phyloP scores from a whole-genome alignment of 164 flowering plant genomes.

The Pachysandra terminalis region DNA sequence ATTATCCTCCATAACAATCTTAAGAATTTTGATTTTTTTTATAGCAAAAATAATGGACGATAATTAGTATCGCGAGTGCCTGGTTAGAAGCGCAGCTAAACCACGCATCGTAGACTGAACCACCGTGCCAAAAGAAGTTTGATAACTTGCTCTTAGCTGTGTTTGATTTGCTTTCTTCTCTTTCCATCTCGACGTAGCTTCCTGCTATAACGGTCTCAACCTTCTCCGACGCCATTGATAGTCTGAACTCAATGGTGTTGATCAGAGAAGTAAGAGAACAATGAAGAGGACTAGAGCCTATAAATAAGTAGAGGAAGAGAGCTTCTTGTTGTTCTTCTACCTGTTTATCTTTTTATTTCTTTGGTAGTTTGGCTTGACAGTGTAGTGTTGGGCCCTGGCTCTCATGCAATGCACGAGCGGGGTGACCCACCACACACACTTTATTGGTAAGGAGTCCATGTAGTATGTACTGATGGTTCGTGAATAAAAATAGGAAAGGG shows the following conservation, averaged over 20 bases:
- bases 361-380: slow-evolving; percentile 18
- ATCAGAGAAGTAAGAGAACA: no score
- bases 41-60: no score
- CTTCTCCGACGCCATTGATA: slow-evolving; percentile 68
- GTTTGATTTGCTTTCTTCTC: slow-evolving; percentile 26
- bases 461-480: slow-evolving; percentile 1
- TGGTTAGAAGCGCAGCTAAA: slow-evolving; percentile 77
- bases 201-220: slow-evolving; percentile 69
- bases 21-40: no score
- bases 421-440: slow-evolving; percentile 31
- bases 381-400: slow-evolving; percentile 32
- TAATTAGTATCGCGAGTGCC: slow-evolving; percentile 17
- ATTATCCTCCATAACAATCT: background rate
- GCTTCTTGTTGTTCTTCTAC: no score
- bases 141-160: slow-evolving; percentile 41
- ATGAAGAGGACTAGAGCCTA: background rate
- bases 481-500: background rate
- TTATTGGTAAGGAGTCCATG: background rate
- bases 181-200: slow-evolving; percentile 67
- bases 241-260: slow-evolving; percentile 4
- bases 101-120: slow-evolving; percentile 76
- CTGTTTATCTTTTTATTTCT: background rate
- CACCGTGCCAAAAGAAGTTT: slow-evolving; percentile 63
- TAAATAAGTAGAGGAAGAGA: background rate
- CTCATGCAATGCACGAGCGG: slow-evolving; percentile 62